Base-by-base conservation (phyloP, 352 stramenopile species). In the Pythium pectinolyticum region DNA sequence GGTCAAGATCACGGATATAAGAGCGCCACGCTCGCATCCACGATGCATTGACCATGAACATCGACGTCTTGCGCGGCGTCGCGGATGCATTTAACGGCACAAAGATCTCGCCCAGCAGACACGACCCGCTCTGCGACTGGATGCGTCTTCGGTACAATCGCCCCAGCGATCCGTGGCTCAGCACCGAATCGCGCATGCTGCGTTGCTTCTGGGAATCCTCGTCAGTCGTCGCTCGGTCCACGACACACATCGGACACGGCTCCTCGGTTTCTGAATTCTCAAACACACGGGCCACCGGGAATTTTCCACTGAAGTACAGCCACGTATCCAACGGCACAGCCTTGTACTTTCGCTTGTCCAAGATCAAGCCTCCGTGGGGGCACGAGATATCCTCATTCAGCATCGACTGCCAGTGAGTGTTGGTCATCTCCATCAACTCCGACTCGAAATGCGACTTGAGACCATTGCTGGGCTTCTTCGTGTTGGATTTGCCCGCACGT, bases 341-440 rank as follows among this genome's bases (percentile, higher is more conserved):
- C 2, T 81, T 78, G 57, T 89, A 90, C 30, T 80, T 80, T 52
- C 84, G 84, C 63, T 89, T 90, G 56, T 90, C 72, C 11, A 90
- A 62, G 19, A 63, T 78, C 30, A 92, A 57, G 20, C 90, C 82
- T 17, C 80, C 83, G 47, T 94, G 85, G 0, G 64, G 45, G 32
- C 85, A 94, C 2, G 58, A 76, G n/a, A 94, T 88, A 58, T 94
- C 86, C 60, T 85, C 67, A 48, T 94, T 94, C 30, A 94, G 63
- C 2, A 58, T 50, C 0, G 41, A 74, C 39, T 76, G 72, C 77
- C 78, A 86, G 19, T 78, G 28, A 6, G 50, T 49, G 25, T 61
- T 63, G 20, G 15, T 69, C 53, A 19, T 59, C 54, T 7, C 53
- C 43, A 12, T 71, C 62, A 34, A n/a, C n/a, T n/a, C n/a, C n/a